These are phyloP conservation scores for Magnaporthiopsis poae DNA, from an alignment of 2,329 filamentous ascomycete genomes.

Conservation along the genomic window DNA sequence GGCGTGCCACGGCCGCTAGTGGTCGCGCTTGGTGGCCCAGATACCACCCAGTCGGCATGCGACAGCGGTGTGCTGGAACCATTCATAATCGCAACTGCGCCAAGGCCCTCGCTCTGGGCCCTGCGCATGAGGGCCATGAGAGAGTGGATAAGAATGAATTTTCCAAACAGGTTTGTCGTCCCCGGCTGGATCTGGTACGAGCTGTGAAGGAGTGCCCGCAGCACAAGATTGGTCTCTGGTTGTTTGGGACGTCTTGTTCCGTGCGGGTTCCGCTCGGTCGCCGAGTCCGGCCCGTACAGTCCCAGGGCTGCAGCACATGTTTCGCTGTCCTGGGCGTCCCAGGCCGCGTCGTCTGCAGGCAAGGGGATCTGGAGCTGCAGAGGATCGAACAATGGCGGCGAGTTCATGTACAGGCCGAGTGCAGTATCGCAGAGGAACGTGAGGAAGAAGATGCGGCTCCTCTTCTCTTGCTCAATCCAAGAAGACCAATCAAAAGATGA, in stretches of 20 bases:
- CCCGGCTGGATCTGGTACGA: constrained; percentile 51
- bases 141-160: constrained; percentile 64
- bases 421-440: constrained; percentile 56
- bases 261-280: constrained; percentile 46
- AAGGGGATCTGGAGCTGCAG: constrained; percentile 58
- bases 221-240: constrained; percentile 50
- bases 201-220: constrained; percentile 51
- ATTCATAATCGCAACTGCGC: constrained; percentile 20
- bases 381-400: constrained; percentile 50
- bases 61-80: constrained; percentile 46
- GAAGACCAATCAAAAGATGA: constrained; percentile 52
- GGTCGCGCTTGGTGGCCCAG: constrained; percentile 32
- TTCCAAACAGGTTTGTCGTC: constrained; percentile 61
- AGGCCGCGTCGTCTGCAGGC: constrained; percentile 62
- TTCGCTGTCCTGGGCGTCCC: constrained; percentile 52
- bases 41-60: constrained; percentile 38
- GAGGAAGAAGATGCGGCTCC: constrained; percentile 54
- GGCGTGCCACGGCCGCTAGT: constrained; percentile 38
- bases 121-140: constrained; percentile 51
- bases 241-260: constrained; percentile 57
- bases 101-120: constrained; percentile 31
- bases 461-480: constrained; percentile 64
- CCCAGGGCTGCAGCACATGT: constrained; percentile 59
- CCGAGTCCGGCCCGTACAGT: constrained; percentile 46
- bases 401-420: constrained; percentile 63